A percentile compares a stretch with the other conserved stretches of the same genome.
phyloP scores from a whole-genome alignment of 345 rosid species.

The Eucalyptus pauciflora region DNA sequence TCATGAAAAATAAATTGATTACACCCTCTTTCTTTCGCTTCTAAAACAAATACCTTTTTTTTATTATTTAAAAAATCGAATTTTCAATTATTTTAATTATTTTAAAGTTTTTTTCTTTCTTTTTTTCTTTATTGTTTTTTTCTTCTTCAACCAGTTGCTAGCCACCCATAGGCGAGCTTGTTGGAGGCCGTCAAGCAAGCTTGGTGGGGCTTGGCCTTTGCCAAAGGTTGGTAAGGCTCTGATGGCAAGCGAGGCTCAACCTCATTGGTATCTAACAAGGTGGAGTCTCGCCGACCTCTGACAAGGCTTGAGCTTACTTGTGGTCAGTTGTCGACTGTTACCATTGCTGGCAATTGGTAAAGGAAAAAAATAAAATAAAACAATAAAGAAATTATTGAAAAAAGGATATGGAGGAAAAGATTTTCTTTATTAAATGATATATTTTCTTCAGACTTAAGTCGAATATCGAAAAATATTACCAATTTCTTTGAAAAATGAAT shows the following conservation, averaged over 20 bases:
- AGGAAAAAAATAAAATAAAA: too few species aligned
- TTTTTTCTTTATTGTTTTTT: accelerated
- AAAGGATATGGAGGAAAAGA: accelerated
- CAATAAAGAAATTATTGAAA: too few species aligned
- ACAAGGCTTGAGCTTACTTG: neutral
- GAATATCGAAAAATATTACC: accelerated
- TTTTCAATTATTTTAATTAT: too few species aligned
- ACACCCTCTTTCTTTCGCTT: too few species aligned
- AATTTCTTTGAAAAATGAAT: too few species aligned
- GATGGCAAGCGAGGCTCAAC: accelerated
- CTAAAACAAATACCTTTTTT: too few species aligned
- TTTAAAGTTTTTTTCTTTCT: too few species aligned
- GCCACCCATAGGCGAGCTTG: accelerated
- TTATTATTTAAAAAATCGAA: too few species aligned
- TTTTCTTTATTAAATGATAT: too few species aligned
- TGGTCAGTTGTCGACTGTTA: accelerated
- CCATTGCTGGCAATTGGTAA: accelerated
- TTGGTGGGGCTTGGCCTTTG: too few species aligned
- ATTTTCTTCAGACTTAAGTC: accelerated
- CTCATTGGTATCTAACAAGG: accelerated
- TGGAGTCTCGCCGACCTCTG: accelerated
- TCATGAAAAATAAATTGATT: too few species aligned
- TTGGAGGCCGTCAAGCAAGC: neutral
- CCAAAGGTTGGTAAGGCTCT: accelerated
- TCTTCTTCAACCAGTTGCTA: accelerated